phyloP scores from a whole-genome alignment of 2,329 filamentous ascomycete genomes.

The Myrmaecium sp. region DNA sequence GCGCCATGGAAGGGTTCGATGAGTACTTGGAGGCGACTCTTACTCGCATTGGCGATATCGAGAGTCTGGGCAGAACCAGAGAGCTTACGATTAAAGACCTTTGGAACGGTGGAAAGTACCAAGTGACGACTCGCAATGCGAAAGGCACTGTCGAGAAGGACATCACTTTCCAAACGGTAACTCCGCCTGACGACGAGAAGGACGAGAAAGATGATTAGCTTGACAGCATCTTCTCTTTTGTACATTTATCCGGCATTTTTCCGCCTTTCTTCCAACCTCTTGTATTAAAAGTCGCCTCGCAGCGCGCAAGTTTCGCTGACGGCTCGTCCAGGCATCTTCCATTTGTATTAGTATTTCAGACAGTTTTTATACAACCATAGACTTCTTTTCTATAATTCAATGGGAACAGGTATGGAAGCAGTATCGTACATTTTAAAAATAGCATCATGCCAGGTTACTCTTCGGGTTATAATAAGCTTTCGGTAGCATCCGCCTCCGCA shows the following conservation, averaged over 20 bases:
- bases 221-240: neutral
- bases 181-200: constrained; percentile 12
- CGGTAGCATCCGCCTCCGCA: too few species aligned
- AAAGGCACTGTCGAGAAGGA: constrained; percentile 14
- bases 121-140: constrained; percentile 13
- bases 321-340: too few species aligned
- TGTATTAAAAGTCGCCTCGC: too few species aligned
- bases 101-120: constrained; percentile 66
- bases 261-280: too few species aligned
- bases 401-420: too few species aligned
- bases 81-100: constrained; percentile 93
- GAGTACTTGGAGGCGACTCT: constrained; percentile 68
- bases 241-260: neutral
- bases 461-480: too few species aligned
- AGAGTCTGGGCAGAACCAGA: constrained; percentile 81
- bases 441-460: too few species aligned
- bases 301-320: too few species aligned
- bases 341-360: too few species aligned
- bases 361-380: too few species aligned
- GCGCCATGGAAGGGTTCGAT: constrained; percentile 58
- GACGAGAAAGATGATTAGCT: constrained; percentile 7
- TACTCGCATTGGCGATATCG: constrained; percentile 77
- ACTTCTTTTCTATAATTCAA: too few species aligned
- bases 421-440: too few species aligned
- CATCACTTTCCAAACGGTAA: constrained; percentile 17